Evolutionary conservation across 768 basidiomycete species (phyloP).

Genomic region (Naematelia aurantialba): DNA sequence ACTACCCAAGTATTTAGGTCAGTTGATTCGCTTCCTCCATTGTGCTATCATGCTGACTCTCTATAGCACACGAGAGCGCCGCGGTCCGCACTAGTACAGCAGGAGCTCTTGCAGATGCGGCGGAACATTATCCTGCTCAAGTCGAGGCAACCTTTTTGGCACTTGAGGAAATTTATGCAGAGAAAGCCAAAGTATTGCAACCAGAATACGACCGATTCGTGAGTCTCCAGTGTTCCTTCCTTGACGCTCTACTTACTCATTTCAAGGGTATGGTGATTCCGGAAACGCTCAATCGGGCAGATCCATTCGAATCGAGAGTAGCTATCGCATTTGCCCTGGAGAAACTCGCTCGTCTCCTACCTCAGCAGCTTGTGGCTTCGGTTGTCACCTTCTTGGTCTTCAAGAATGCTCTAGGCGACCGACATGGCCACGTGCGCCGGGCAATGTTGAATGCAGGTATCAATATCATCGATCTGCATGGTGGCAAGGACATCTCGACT

Average conservation of each 20-base stretch:
- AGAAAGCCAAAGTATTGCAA: slow-evolving; percentile 81
- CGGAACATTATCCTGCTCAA: slow-evolving; percentile 67
- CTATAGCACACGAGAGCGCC: slow-evolving; percentile 69
- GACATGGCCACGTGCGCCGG: slow-evolving; percentile 70
- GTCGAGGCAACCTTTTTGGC: slow-evolving; percentile 53
- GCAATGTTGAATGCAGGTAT: slow-evolving; percentile 85
- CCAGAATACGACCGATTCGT: slow-evolving; percentile 94
- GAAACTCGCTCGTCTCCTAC: slow-evolving; percentile 64
- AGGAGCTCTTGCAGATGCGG: slow-evolving; percentile 69
- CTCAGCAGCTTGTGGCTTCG: slow-evolving; percentile 59
- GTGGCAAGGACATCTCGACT: slow-evolving; percentile 64
- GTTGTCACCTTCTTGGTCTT: slow-evolving; percentile 84
- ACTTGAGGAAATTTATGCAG: slow-evolving; percentile 71
- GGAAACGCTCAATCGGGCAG: slow-evolving; percentile 74
- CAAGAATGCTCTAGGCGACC: slow-evolving; percentile 85
- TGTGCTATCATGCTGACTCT: background rate
- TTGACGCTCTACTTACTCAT: background rate
- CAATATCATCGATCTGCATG: slow-evolving; percentile 76
- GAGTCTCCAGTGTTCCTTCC: slow-evolving; percentile 37
- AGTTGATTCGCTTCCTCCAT: slow-evolving; percentile 20
- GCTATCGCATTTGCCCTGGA: slow-evolving; percentile 69
- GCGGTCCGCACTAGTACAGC: slow-evolving; percentile 75
- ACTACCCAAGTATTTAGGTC: slow-evolving; percentile 69
- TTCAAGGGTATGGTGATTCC: slow-evolving; percentile 86
- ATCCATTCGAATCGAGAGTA: slow-evolving; percentile 81